phyloP scores from a whole-genome alignment of 345 rosid genomes.

The Bruguiera sexangula region DNA sequence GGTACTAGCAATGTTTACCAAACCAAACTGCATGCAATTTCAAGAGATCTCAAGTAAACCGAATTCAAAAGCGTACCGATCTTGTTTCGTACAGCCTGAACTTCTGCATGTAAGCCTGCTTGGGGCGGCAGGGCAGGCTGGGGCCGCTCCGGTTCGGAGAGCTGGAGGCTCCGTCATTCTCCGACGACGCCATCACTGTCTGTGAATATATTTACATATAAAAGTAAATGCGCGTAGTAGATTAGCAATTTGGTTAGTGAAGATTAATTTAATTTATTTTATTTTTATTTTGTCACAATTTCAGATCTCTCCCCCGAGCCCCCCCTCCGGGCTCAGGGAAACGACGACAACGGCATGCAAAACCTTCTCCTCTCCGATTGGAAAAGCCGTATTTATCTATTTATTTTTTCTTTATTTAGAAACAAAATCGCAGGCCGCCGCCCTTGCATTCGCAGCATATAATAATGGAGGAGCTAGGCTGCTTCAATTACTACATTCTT shows the following conservation, averaged over 20 bases:
- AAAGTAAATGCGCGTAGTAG: too few relatives aligned
- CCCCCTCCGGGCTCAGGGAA: slow-evolving; percentile 73
- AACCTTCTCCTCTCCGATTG: too few relatives aligned
- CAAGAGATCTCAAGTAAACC: background rate
- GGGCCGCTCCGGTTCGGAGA: slow-evolving; percentile 1
- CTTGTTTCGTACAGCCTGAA: slow-evolving; percentile 77
- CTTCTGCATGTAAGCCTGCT: slow-evolving; percentile 36
- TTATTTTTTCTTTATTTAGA: background rate
- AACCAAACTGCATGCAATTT: background rate
- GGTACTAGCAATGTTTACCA: background rate
- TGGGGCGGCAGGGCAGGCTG: background rate
- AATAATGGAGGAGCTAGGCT: slow-evolving; percentile 47
- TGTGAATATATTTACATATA: background rate
- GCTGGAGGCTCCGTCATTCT: slow-evolving; percentile 11
- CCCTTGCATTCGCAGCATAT: background rate
- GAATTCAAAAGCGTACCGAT: slow-evolving; percentile 41
- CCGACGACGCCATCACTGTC: slow-evolving; percentile 5
- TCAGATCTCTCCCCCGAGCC: slow-evolving; percentile 63
- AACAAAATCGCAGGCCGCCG: slow-evolving; percentile 23
- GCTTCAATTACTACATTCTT: slow-evolving; percentile 71
- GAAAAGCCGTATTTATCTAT: background rate
- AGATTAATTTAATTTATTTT: too few relatives aligned
- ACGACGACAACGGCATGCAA: slow-evolving; percentile 49
- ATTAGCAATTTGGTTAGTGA: background rate
- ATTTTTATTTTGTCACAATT: background rate